A percentile compares a stretch with the other conserved stretches of the same genome.
phyloP scores from a whole-genome alignment of 2,329 filamentous ascomycete species.

The Didymella sp. region DNA sequence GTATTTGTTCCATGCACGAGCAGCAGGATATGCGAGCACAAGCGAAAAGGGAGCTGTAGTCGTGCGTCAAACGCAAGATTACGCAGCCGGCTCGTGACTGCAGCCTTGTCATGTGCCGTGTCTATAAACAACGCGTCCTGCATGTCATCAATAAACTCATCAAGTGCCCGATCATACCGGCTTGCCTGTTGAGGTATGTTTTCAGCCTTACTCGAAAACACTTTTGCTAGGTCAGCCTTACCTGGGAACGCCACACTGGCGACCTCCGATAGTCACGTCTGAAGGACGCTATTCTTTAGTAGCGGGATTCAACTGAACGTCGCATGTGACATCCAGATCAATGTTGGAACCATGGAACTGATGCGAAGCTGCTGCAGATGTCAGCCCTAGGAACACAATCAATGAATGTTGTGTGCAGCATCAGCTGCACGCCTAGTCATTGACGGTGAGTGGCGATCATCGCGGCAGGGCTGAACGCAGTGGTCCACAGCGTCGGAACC shows the following conservation, averaged over 20 bases:
- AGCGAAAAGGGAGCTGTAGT: neutral
- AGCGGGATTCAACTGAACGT: conserved; percentile 1
- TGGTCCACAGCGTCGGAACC: neutral
- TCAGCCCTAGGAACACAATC: neutral
- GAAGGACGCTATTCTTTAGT: conserved; percentile 2
- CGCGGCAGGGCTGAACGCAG: neutral
- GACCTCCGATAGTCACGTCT: neutral
- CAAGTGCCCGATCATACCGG: neutral
- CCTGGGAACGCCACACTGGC: conserved; percentile 6
- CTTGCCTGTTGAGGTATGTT: neutral
- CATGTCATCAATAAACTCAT: neutral
- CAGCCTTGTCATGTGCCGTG: conserved; percentile 1
- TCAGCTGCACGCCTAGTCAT: neutral
- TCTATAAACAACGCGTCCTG: conserved; percentile 4
- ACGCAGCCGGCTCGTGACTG: neutral
- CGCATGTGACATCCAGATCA: neutral
- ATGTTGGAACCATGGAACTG: neutral
- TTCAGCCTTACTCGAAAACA: neutral
- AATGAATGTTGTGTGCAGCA: neutral
- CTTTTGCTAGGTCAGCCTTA: conserved; percentile 2
- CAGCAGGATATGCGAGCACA: neutral
- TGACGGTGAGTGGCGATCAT: neutral
- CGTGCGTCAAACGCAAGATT: conserved; percentile 1
- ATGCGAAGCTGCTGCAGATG: neutral
- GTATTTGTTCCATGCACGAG: neutral